phyloP scores from a whole-genome alignment of 2,329 filamentous ascomycete species.

The Colletotrichum cordylinicola region DNA sequence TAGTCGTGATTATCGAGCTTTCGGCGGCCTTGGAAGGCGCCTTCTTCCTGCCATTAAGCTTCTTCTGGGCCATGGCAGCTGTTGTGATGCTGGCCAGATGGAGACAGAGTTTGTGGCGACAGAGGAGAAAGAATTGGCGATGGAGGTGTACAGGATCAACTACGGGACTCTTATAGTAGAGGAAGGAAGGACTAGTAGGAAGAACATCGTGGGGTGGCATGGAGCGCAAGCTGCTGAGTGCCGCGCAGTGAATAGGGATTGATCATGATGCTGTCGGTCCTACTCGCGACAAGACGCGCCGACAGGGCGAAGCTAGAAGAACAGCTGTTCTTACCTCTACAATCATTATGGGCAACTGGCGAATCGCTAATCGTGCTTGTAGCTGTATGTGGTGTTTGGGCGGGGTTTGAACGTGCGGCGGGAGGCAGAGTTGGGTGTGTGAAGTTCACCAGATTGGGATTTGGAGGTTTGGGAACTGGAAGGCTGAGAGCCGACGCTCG shows the following conservation, averaged over 20 bases:
- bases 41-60: not conserved
- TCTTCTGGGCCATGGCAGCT: not conserved
- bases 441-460: conserved; percentile 20
- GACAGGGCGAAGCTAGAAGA: not conserved
- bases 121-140: not conserved
- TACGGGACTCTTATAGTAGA: not conserved
- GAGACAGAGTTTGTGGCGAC: not conserved
- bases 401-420: not conserved
- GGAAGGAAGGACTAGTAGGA: not conserved
- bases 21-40: not conserved
- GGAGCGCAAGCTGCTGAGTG: conserved; percentile 1
- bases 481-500: conserved; percentile 20
- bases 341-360: conserved; percentile 30
- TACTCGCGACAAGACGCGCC: not conserved
- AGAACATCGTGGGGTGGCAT: not conserved
- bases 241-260: not conserved
- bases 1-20: not conserved
- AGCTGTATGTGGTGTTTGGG: conserved; percentile 2
- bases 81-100: not conserved
- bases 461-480: conserved; percentile 21
- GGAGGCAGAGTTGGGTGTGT: not conserved
- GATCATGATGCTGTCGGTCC: not conserved
- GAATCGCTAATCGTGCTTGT: not conserved
- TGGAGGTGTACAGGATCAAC: not conserved
- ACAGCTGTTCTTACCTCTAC: conserved; percentile 31